Evolutionary conservation across 2,329 filamentous ascomycete species (phyloP).

Genomic region (Pseudocercospora ulei): DNA sequence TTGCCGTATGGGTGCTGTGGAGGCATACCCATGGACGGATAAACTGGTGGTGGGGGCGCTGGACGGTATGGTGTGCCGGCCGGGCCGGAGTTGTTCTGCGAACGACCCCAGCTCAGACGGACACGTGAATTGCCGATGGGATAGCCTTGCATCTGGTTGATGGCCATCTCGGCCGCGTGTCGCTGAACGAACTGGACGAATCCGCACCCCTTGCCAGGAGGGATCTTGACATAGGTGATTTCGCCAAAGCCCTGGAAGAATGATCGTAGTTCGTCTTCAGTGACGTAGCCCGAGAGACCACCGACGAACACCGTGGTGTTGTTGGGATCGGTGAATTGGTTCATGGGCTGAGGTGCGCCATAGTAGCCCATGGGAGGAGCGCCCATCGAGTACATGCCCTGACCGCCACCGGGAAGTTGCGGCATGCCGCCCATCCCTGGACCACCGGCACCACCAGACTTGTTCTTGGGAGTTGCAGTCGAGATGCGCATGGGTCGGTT

Average conservation of each 20-base stretch:
- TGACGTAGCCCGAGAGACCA: slow-evolving; percentile 93
- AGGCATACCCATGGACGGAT: slow-evolving; percentile 56
- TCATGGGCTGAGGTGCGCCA: slow-evolving; percentile 73
- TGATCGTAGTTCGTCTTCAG: slow-evolving; percentile 96
- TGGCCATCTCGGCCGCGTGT: slow-evolving; percentile 98
- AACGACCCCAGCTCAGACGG: slow-evolving; percentile 92
- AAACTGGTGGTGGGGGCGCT: slow-evolving; percentile 70
- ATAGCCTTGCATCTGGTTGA: slow-evolving; percentile 99
- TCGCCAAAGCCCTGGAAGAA: slow-evolving; percentile 99
- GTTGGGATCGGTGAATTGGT: slow-evolving; percentile 99
- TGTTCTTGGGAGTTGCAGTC: slow-evolving; percentile 95
- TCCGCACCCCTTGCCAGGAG: slow-evolving; percentile 95
- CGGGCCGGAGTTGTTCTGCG: slow-evolving; percentile 95
- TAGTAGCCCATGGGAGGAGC: slow-evolving; percentile 59
- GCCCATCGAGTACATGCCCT: slow-evolving; percentile 61
- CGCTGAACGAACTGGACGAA: slow-evolving; percentile 99
- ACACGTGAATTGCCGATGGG: slow-evolving; percentile 98
- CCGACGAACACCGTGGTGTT: slow-evolving; percentile 99
- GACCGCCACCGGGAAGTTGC: slow-evolving; percentile 44
- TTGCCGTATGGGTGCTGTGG: slow-evolving; percentile 54
- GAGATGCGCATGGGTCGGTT: slow-evolving; percentile 98
- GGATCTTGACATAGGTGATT: slow-evolving; percentile 99
- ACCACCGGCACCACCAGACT: slow-evolving; percentile 45
- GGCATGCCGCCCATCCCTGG: slow-evolving; percentile 50
- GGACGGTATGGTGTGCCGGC: slow-evolving; percentile 95